phyloP scores from a whole-genome alignment of 2,329 filamentous ascomycete genomes.

The Purpureocillium takamizusanense region DNA sequence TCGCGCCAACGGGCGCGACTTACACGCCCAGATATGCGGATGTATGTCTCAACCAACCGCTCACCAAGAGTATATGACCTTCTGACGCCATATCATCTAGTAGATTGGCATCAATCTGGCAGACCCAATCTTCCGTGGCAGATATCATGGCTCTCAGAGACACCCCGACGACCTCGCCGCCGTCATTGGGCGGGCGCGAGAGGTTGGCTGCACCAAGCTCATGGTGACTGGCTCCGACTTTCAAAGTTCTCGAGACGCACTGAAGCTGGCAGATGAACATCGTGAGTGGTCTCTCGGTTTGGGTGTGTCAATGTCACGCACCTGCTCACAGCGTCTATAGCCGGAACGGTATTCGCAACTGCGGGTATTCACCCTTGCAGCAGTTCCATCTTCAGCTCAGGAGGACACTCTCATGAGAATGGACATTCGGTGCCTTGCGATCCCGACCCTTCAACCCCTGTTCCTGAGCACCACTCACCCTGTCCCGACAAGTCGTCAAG shows the following conservation, averaged over 20 bases:
- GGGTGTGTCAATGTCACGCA: background rate
- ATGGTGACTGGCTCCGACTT: conserved; percentile 92
- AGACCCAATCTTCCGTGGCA: conserved; percentile 80
- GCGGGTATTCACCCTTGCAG: conserved; percentile 92
- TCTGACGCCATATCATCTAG: conserved; percentile 6
- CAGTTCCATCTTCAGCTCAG: conserved; percentile 64
- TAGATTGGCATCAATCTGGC: conserved; percentile 92
- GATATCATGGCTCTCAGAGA: conserved; percentile 69
- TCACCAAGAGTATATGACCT: background rate
- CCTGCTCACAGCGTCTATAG: conserved; percentile 29
- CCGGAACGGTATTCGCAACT: conserved; percentile 77
- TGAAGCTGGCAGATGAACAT: conserved; percentile 64
- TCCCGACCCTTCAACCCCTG: conserved; percentile 37
- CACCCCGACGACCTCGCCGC: conserved; percentile 67
- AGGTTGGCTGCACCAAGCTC: conserved; percentile 77
- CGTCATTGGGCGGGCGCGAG: conserved; percentile 68
- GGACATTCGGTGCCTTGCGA: conserved; percentile 40
- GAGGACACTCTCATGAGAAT: conserved; percentile 29
- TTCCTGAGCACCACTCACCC: conserved; percentile 37
- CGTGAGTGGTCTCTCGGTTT: too few species aligned
- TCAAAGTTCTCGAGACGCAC: conserved; percentile 63
- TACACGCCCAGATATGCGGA: conserved; percentile 49
- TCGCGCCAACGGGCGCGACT: background rate
- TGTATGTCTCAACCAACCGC: conserved; percentile 31
- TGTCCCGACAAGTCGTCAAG: conserved; percentile 33